Conservation (phyloP, 306 rosid species). For the Prunus kanzakura region DNA sequence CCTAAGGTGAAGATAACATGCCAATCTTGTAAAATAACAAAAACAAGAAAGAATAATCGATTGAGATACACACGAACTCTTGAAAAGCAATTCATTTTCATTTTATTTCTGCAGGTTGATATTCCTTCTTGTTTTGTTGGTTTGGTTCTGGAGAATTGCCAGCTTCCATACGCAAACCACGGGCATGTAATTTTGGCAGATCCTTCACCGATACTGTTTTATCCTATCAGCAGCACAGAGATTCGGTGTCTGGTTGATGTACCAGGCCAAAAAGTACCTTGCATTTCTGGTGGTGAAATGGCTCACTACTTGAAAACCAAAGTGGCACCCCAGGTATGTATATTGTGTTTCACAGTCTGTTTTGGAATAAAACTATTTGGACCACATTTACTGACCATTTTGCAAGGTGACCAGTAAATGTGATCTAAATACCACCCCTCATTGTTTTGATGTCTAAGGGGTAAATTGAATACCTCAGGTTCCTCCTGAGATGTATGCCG, state of each 20-base stretch:
- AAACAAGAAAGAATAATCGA: not conserved
- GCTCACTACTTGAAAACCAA: conserved; percentile 49
- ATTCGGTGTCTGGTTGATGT: conserved; percentile 65
- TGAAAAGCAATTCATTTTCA: not conserved
- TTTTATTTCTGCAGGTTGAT: conserved; percentile 24
- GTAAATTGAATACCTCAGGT: conserved; percentile 10
- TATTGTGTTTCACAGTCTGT: not conserved
- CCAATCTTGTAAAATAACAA: not conserved
- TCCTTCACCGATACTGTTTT: conserved; percentile 60
- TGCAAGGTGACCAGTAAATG: not conserved
- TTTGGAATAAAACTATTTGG: not conserved
- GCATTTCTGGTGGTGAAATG: conserved; percentile 58
- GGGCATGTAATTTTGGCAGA: conserved; percentile 63
- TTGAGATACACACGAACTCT: too few relatives aligned
- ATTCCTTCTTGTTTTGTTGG: conserved; percentile 62
- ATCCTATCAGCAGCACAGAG: conserved; percentile 63
- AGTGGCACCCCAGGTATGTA: conserved; percentile 63
- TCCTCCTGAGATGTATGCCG: conserved; percentile 16
- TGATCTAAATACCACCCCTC: not conserved
- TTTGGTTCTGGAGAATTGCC: conserved; percentile 45
- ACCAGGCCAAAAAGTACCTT: conserved; percentile 64
- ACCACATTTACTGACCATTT: not conserved
- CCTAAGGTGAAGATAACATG: conserved; percentile 34
- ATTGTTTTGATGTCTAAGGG: not conserved
- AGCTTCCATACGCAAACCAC: conserved; percentile 57